Conservation (phyloP, 192 early-diverging fungal species). For the Nowakowskiella sp. region DNA sequence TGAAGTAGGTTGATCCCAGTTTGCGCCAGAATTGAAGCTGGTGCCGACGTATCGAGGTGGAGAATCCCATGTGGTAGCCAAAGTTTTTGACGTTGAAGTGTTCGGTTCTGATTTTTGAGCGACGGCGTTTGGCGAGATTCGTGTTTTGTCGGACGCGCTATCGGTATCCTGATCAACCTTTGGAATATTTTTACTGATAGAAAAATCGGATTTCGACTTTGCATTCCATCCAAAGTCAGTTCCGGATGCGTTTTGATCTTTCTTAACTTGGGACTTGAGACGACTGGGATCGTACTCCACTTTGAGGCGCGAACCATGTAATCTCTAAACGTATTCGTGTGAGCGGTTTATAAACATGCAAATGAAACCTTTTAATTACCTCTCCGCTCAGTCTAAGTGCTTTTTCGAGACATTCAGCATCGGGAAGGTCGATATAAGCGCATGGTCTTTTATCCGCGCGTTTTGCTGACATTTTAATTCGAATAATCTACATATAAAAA, state of each 20-base stretch:
- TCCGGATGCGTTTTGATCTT: not conserved
- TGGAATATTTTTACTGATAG: not conserved
- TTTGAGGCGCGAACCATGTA: constrained; percentile 1
- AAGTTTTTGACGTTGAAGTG: not conserved
- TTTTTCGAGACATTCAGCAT: constrained; percentile 4
- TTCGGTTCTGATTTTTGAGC: not conserved
- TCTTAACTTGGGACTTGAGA: not conserved
- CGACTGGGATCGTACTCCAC: constrained; percentile 9
- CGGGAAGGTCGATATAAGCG: constrained; percentile 5
- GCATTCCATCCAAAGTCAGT: not conserved
- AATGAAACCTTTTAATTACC: not conserved
- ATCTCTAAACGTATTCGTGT: not conserved
- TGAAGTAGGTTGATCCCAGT: not conserved
- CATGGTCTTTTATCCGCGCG: constrained; percentile 5
- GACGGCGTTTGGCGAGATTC: not conserved
- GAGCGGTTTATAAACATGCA: not conserved
- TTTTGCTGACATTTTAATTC: not conserved
- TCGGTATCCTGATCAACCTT: not conserved
- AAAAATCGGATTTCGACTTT: not conserved
- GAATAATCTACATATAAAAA: constrained; percentile 1
- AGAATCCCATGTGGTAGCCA: not conserved
- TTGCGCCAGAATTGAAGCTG: not conserved
- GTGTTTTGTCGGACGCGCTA: not conserved
- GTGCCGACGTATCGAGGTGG: not conserved
- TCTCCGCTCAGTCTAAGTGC: constrained; percentile 6